Conservation (phyloP, 352 stramenopile genomes). For the Phytophthora syringae region DNA sequence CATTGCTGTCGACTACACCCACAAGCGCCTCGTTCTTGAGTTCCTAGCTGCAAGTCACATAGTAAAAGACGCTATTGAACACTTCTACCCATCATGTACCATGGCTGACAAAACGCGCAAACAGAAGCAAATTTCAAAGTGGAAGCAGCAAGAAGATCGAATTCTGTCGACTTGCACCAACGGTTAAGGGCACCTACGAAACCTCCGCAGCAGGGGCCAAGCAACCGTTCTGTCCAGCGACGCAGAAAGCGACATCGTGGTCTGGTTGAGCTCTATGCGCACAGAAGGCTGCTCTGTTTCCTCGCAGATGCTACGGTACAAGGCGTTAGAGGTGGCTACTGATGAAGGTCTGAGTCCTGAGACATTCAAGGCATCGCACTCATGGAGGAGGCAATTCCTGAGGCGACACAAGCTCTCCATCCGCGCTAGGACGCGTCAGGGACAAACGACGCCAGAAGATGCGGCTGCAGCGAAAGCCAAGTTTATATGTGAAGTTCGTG, state of each 20-base stretch:
- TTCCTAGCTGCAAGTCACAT: no score
- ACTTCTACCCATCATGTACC: no score
- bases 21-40: no score
- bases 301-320: conserved; percentile 4
- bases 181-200: not conserved
- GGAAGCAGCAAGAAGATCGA: no score
- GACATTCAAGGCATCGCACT: conserved; percentile 7
- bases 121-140: no score
- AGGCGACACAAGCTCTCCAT: conserved; percentile 6
- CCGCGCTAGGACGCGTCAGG: not conserved
- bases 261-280: conserved; percentile 5
- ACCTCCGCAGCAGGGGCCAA: not conserved
- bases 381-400: conserved; percentile 2
- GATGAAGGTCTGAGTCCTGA: conserved; percentile 1
- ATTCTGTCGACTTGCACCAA: no score
- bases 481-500: not conserved
- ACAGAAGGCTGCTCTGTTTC: conserved; percentile 4
- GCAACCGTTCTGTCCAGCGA: conserved; percentile 6
- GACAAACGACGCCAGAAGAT: not conserved
- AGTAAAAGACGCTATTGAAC: no score
- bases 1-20: no score
- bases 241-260: not conserved
- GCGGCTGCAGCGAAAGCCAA: not conserved
- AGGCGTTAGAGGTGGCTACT: conserved; percentile 5
- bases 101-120: no score